These are phyloP conservation scores for Kodamaea hsintzibuensis DNA, from an alignment of 805 yeast genomes.

Conservation along the genomic window DNA sequence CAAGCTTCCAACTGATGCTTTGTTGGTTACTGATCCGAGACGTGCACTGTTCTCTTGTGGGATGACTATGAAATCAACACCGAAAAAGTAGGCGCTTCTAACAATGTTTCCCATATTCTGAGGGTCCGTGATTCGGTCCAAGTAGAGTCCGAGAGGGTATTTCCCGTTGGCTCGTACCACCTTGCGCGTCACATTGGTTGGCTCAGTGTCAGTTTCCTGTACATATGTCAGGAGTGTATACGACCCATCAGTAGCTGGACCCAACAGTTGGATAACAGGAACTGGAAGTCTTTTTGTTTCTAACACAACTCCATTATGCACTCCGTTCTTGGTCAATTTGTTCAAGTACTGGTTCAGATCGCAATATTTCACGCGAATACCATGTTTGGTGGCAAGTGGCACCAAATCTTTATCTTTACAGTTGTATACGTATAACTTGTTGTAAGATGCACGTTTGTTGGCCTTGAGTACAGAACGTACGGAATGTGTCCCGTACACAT, in stretches of 20 bases:
- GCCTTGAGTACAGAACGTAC: conserved; percentile 69
- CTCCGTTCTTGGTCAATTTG: conserved; percentile 60
- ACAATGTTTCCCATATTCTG: conserved; percentile 85
- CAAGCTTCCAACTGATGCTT: conserved; percentile 82
- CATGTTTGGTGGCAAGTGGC: conserved; percentile 42
- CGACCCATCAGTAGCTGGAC: conserved; percentile 18
- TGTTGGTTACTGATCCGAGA: conserved; percentile 73
- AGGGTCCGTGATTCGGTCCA: conserved; percentile 84
- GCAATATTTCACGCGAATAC: conserved; percentile 37
- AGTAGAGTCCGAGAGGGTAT: conserved; percentile 67
- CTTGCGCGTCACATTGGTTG: conserved; percentile 3
- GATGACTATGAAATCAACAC: conserved; percentile 75
- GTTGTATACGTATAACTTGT: conserved; percentile 51
- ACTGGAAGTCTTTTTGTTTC: conserved; percentile 58
- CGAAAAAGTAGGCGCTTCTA: conserved; percentile 77
- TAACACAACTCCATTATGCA: conserved; percentile 78
- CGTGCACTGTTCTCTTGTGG: conserved; percentile 73
- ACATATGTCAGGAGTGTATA: conserved; percentile 19
- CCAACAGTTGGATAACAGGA: conserved; percentile 26
- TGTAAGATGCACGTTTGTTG: conserved; percentile 52
- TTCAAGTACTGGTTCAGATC: conserved; percentile 56
- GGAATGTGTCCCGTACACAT: conserved; percentile 73
- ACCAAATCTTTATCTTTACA: conserved; percentile 45
- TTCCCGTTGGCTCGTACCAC: conserved; percentile 9
- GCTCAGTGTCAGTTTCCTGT: conserved; percentile 19